These are phyloP conservation scores for Willaertia magna DNA, from an alignment of 208 protist species.

Conservation along the genomic window DNA sequence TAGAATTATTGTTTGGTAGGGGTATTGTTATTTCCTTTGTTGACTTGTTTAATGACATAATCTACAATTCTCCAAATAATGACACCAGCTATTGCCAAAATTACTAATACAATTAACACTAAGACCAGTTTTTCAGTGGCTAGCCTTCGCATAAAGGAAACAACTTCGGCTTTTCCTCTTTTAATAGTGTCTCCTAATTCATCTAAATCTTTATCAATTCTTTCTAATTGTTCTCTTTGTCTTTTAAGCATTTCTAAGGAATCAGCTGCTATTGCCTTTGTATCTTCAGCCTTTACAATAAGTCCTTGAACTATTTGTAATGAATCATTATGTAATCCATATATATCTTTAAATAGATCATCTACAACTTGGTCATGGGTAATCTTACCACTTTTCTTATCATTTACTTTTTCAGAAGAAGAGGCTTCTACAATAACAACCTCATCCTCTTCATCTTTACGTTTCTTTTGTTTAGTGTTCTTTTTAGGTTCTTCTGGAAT, in stretches of 20 bases:
- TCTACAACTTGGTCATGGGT: neutral
- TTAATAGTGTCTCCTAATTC: neutral
- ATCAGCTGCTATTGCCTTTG: neutral
- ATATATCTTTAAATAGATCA: constrained; percentile 5
- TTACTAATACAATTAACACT: neutral
- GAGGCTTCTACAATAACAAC: neutral
- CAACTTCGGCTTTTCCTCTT: neutral
- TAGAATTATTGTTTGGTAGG: neutral
- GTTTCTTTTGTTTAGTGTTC: neutral
- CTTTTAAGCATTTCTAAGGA: neutral
- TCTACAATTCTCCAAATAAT: neutral
- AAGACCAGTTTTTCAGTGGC: neutral
- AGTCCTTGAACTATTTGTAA: neutral
- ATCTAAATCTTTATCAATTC: neutral
- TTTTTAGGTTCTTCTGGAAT: neutral
- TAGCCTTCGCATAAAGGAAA: neutral
- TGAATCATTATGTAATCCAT: neutral
- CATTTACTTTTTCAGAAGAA: neutral
- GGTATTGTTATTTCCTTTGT: too few species aligned
- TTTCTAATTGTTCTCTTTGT: neutral
- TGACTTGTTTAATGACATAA: neutral
- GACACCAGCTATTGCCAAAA: neutral
- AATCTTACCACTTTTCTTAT: neutral
- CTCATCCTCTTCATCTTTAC: neutral
- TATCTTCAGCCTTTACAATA: neutral